A percentile compares a stretch with the other conserved stretches of the same genome.
These are phyloP conservation scores for Backusella parvicylindrica DNA, from an alignment of 192 early-diverging fungal genomes.

Conservation along the genomic window DNA sequence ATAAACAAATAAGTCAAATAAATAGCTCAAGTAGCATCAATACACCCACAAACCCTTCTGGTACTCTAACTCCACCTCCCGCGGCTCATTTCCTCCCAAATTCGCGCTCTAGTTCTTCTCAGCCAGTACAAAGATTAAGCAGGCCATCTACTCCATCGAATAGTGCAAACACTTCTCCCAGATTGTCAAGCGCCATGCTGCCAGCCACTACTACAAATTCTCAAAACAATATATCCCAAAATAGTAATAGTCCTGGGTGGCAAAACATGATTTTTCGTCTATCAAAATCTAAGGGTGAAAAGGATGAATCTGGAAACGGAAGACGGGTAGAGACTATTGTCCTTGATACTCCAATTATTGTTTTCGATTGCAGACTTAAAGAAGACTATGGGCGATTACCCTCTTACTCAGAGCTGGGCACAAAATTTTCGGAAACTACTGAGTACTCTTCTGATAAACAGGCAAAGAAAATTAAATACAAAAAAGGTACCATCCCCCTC, in stretches of 20 bases:
- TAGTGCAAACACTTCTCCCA: background rate
- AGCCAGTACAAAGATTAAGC: background rate
- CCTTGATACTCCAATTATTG: conserved; percentile 16
- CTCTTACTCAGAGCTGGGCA: conserved; percentile 22
- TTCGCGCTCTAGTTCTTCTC: background rate
- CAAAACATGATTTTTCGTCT: conserved; percentile 14
- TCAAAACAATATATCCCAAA: background rate
- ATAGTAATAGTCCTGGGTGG: background rate
- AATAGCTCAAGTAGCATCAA: background rate
- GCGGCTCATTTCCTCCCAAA: background rate
- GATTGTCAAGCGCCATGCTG: background rate
- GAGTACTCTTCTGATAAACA: background rate
- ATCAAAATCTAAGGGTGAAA: conserved; percentile 4
- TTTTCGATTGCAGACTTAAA: conserved; percentile 30
- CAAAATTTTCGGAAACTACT: background rate
- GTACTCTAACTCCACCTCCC: background rate
- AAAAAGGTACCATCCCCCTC: background rate
- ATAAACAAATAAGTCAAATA: background rate
- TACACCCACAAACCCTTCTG: background rate
- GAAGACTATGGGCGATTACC: conserved; percentile 32
- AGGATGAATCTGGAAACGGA: background rate
- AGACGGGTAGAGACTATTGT: conserved; percentile 7
- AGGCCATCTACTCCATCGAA: background rate
- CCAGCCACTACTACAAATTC: background rate
- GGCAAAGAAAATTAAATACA: background rate